A percentile compares a stretch with the other conserved stretches of the same genome.
Conservation (phyloP, 768 basidiomycete genomes). For the Peribolospora kevripleyi region DNA sequence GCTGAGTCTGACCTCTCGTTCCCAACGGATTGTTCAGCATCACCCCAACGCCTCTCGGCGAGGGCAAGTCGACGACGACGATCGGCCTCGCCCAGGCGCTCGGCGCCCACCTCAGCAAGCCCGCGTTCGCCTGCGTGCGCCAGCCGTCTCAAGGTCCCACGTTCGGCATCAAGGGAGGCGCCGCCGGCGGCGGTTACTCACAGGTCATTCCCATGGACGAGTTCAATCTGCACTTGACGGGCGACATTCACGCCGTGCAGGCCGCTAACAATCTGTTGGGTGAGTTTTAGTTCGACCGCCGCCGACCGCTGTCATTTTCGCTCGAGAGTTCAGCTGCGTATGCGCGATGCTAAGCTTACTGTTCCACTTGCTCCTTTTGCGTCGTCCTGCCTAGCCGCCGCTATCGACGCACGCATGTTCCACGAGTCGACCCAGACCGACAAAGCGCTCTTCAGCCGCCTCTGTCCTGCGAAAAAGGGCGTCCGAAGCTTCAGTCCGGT, state of each 20-base stretch:
- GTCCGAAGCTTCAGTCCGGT: constrained; percentile 82
- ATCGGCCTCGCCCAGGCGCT: constrained; percentile 91
- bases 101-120: constrained; percentile 75
- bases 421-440: constrained; percentile 88
- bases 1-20: background rate
- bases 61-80: constrained; percentile 95
- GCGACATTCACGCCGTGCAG: constrained; percentile 92
- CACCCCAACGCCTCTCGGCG: constrained; percentile 86
- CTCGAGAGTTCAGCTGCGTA: constrained; percentile 2
- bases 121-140: constrained; percentile 84
- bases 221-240: constrained; percentile 91
- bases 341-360: background rate
- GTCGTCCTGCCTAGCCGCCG: constrained; percentile 42
- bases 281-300: constrained; percentile 17
- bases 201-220: constrained; percentile 95
- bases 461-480: constrained; percentile 81
- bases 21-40: constrained; percentile 29
- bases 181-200: constrained; percentile 92
- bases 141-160: constrained; percentile 98
- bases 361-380: background rate
- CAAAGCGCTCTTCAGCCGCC: constrained; percentile 76
- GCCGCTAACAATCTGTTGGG: constrained; percentile 92
- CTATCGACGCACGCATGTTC: constrained; percentile 89
- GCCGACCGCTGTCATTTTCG: background rate
- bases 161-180: constrained; percentile 97